Percentiles rank a stretch among this genome's conserved stretches.
Conservation (phyloP, 768 basidiomycete species). For the Daedalea quercina region DNA sequence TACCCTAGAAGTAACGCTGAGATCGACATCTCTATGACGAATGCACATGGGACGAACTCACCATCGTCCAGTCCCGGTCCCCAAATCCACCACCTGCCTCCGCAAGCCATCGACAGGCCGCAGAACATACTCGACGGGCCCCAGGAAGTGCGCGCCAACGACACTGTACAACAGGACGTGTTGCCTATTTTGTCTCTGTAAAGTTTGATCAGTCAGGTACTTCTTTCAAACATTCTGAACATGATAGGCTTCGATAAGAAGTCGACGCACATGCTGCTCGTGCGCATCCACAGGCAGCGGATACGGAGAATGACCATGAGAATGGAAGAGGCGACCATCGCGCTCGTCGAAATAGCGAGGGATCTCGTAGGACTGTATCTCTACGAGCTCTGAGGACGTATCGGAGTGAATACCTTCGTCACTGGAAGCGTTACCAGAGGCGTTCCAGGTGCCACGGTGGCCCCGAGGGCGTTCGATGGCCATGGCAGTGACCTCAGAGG, state of each 20-base stretch:
- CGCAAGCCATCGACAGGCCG: constrained; percentile 31
- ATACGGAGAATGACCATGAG: constrained; percentile 56
- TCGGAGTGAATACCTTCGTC: constrained; percentile 35
- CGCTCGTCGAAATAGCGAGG: constrained; percentile 53
- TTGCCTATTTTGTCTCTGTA: constrained; percentile 45
- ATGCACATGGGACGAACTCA: constrained; percentile 27
- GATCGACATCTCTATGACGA: neutral
- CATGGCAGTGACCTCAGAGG: constrained; percentile 4
- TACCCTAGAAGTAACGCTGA: constrained; percentile 39
- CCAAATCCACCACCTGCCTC: constrained; percentile 62
- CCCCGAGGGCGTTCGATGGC: constrained; percentile 10
- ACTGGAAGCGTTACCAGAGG: constrained; percentile 8
- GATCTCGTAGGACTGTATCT: constrained; percentile 48
- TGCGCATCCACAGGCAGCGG: constrained; percentile 65
- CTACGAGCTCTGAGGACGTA: constrained; percentile 36
- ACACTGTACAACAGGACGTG: constrained; percentile 45
- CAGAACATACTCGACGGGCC: constrained; percentile 52
- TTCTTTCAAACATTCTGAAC: neutral
- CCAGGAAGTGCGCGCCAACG: constrained; percentile 51
- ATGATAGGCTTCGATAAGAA: neutral
- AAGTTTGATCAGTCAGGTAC: constrained; percentile 1
- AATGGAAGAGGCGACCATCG: constrained; percentile 61
- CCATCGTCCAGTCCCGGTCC: constrained; percentile 74
- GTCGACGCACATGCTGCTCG: constrained; percentile 55
- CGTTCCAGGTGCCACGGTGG: constrained; percentile 1